Base-by-base conservation (phyloP, 345 rosid genomes). In the Hirschfeldia incana region DNA sequence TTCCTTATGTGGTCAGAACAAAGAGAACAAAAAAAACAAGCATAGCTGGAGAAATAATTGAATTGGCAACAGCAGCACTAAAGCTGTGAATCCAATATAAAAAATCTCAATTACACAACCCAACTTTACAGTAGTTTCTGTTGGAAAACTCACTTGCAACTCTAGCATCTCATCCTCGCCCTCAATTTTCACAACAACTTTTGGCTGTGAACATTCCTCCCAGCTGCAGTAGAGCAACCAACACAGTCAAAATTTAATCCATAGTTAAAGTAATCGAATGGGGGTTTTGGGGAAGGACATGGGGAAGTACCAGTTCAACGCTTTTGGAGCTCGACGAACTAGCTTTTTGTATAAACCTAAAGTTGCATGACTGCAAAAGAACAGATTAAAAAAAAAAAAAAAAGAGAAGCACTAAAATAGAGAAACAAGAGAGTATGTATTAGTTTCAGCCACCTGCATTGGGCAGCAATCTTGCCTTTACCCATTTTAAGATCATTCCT, bases 401-500 rank as follows among this genome's bases (percentile, higher is more conserved):
- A 21, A 21, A 21, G 21, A 21, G 21, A 21, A 21, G 21, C 21
- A 21, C 21, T 21, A 21, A 21, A 21, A 21, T 21, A 21, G 21
- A 21, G 21, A 21, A 21, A 21, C 21, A 21, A 21, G 21, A 21
- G 21, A 21, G 21, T 21, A 21, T 21, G 21, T 21, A 21, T 21
- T 21, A 21, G 21, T 21, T 21, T 21, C 1, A 2, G 34, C 3
- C 65, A 94, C 99, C 99, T 92, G 94, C 98, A 95, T 63, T 95
- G 98, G 39, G 99, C 97, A 8, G 97, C 98, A 86, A 93, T 92
- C 88, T 95, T 95, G 59, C 99, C 99, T 84, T 95, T 95, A 65
- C 99, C 99, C 99, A 93, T 95, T 88, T 92, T 95, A 67, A 95
- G 93, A 85, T 95, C 98, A 78, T 90, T 93, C 77, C 99, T 86